phyloP scores from a whole-genome alignment of 2,329 filamentous ascomycete species.

The Fragosphaeria purpurea region DNA sequence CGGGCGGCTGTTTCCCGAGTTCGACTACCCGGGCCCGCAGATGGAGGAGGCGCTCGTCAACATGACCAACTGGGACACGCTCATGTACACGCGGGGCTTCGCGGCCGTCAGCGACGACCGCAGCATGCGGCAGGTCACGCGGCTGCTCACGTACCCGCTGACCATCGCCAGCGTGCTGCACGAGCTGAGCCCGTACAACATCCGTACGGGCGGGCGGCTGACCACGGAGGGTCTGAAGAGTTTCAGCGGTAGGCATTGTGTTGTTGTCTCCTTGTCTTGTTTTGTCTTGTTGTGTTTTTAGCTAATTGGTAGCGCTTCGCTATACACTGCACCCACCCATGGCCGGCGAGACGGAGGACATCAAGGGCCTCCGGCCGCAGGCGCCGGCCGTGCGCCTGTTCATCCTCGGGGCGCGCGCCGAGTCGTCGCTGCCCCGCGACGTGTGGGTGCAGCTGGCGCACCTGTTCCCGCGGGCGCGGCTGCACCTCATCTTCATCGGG shows the following conservation, averaged over 20 bases:
- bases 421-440: conserved; percentile 87
- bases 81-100: conserved; percentile 86
- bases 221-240: conserved; percentile 88
- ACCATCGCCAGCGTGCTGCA: conserved; percentile 88
- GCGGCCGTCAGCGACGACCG: conserved; percentile 84
- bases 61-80: conserved; percentile 98
- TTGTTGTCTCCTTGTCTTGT: background rate
- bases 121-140: conserved; percentile 84
- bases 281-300: conserved; percentile 22
- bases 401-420: conserved; percentile 88
- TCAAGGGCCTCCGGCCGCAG: conserved; percentile 72
- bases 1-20: conserved; percentile 87
- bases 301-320: conserved; percentile 50
- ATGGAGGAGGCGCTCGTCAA: conserved; percentile 90
- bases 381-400: conserved; percentile 87
- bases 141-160: conserved; percentile 84
- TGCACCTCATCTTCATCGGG: conserved; percentile 90
- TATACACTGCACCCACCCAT: conserved; percentile 88
- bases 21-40: conserved; percentile 79
- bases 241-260: conserved; percentile 61
- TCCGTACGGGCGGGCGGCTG: conserved; percentile 64
- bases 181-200: conserved; percentile 84
- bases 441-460: conserved; percentile 92
- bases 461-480: conserved; percentile 82
- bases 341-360: conserved; percentile 60